Conservation (phyloP, 225 moss, liverwort and hornwort species). For the Polytrichum formosum region DNA sequence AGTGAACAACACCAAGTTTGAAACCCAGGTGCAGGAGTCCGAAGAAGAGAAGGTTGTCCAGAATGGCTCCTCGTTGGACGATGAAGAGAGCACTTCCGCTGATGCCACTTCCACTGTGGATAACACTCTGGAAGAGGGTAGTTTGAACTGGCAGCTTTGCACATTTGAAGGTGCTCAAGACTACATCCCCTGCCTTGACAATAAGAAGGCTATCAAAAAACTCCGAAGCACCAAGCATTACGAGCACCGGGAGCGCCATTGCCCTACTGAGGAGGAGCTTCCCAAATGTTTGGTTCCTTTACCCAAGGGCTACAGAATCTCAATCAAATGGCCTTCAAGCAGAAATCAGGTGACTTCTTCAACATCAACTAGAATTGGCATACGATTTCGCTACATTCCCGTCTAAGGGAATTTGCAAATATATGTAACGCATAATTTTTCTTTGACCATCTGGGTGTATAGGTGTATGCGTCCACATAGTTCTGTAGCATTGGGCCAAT, state of each 20-base stretch:
- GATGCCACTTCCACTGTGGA: background rate
- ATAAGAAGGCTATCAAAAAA: slow-evolving; percentile 39
- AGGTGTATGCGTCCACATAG: too few relatives aligned
- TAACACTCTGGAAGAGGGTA: slow-evolving; percentile 6
- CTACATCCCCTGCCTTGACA: slow-evolving; percentile 77
- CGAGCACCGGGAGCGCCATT: slow-evolving; percentile 80
- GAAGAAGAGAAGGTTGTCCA: slow-evolving; percentile 54
- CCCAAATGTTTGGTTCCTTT: slow-evolving; percentile 75
- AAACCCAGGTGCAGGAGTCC: slow-evolving; percentile 72
- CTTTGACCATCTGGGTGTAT: too few relatives aligned
- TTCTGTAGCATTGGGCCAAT: too few relatives aligned
- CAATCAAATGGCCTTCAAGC: slow-evolving; percentile 74
- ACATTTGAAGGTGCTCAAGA: slow-evolving; percentile 47
- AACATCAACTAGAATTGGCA: too few relatives aligned
- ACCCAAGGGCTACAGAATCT: slow-evolving; percentile 60
- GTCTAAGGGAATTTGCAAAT: too few relatives aligned
- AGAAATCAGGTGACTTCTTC: slow-evolving; percentile 28
- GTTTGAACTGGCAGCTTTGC: slow-evolving; percentile 54
- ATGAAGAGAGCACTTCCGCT: background rate
- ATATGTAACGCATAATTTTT: too few relatives aligned
- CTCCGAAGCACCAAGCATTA: slow-evolving; percentile 47
- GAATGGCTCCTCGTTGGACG: slow-evolving; percentile 4
- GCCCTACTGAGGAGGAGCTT: slow-evolving; percentile 53
- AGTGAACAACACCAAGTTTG: slow-evolving; percentile 33
- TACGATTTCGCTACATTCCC: too few relatives aligned